Evolutionary conservation across 192 early-diverging fungal genomes (phyloP).

Genomic region (Allomyces macrogynus): DNA sequence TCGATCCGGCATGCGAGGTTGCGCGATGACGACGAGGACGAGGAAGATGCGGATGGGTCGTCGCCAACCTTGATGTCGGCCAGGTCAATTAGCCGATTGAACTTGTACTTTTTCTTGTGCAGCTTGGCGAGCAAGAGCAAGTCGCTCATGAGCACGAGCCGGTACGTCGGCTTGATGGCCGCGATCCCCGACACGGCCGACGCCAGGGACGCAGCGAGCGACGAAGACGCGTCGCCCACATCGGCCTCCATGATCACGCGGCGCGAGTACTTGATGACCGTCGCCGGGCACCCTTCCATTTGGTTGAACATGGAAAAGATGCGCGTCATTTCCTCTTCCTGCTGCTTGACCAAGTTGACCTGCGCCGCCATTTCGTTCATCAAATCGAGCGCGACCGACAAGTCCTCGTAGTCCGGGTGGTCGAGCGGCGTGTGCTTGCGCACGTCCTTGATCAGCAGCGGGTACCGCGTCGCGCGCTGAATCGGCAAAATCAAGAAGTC

Average conservation of each 20-base stretch:
- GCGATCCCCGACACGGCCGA: background rate
- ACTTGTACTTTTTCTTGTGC: background rate
- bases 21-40: no score
- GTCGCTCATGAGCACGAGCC: background rate
- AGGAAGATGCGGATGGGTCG: background rate
- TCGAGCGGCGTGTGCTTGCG: conserved; percentile 18
- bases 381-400: conserved; percentile 17
- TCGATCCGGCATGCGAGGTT: background rate
- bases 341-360: conserved; percentile 31
- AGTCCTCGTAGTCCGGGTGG: conserved; percentile 23
- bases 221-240: conserved; percentile 4
- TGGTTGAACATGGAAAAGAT: conserved; percentile 28
- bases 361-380: conserved; percentile 18
- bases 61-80: background rate
- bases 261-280: conserved; percentile 18
- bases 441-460: conserved; percentile 15
- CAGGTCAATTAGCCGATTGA: background rate
- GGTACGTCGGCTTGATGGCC: background rate
- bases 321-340: conserved; percentile 20
- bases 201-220: background rate
- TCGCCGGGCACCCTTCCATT: conserved; percentile 31
- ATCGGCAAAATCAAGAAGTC: conserved; percentile 7
- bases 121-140: background rate
- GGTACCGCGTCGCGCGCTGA: conserved; percentile 7
- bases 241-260: conserved; percentile 22